Percentiles rank a stretch among this genome's conserved stretches.
Evolutionary conservation across 495 filamentous ascomycete genomes (phyloP).

Genomic region (Talaromyces stipitatus): DNA sequence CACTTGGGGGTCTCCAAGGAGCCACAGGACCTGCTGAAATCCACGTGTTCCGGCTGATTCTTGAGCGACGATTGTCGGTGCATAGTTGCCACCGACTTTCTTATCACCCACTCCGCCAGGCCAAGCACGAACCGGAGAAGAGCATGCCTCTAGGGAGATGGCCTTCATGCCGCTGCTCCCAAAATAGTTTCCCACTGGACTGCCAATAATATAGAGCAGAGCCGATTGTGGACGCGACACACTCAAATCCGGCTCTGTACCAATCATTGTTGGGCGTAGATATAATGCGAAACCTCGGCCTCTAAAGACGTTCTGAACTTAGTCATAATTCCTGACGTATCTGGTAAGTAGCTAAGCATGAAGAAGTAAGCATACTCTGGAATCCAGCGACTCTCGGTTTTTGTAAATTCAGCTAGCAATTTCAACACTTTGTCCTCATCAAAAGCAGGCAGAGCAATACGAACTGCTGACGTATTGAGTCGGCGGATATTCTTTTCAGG

Average conservation of each 20-base stretch:
- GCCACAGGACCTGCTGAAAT: conserved; percentile 22
- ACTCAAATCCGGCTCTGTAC: conserved; percentile 57
- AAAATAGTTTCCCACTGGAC: conserved; percentile 10
- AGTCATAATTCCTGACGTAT: not conserved
- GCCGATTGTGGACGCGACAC: conserved; percentile 66
- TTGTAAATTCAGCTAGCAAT: conserved; percentile 51
- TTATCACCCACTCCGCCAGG: conserved; percentile 19
- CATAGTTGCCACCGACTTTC: conserved; percentile 26
- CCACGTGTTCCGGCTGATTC: conserved; percentile 11
- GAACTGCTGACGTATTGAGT: conserved; percentile 54
- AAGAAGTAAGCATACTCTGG: conserved; percentile 7
- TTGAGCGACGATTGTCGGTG: conserved; percentile 14
- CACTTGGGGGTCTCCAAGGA: conserved; percentile 12
- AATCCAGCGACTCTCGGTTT: conserved; percentile 16
- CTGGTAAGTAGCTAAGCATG: no score
- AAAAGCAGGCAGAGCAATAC: conserved; percentile 67
- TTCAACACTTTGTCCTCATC: conserved; percentile 55
- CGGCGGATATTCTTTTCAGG: conserved; percentile 59
- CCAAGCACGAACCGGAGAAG: conserved; percentile 17
- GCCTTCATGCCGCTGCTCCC: conserved; percentile 7
- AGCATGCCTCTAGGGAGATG: conserved; percentile 4
- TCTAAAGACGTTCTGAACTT: conserved; percentile 9
- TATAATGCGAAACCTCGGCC: conserved; percentile 50
- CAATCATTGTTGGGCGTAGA: conserved; percentile 70
- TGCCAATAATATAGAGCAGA: conserved; percentile 61